These are phyloP conservation scores for Saturnispora hagleri DNA, from an alignment of 805 yeast species.

Conservation along the genomic window DNA sequence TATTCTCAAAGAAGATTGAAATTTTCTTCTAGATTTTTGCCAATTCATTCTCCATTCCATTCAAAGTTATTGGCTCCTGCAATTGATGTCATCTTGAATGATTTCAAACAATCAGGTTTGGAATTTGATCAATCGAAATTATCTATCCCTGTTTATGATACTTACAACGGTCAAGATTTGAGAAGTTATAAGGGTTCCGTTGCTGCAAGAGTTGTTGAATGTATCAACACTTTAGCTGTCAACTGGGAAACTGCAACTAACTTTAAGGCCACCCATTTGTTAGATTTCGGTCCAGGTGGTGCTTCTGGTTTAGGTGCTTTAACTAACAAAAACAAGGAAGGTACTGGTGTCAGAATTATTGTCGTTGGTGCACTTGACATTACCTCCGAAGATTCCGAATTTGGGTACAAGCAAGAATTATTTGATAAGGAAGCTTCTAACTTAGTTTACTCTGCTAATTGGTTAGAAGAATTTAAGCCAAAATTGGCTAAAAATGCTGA, in stretches of 20 bases:
- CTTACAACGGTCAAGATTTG: conserved; percentile 75
- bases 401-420: conserved; percentile 91
- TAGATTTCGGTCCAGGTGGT: conserved; percentile 99
- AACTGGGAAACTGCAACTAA: conserved; percentile 89
- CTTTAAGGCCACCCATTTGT: conserved; percentile 74
- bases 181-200: conserved; percentile 46
- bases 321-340: conserved; percentile 96
- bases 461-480: conserved; percentile 87
- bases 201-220: conserved; percentile 61
- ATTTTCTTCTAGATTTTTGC: conserved; percentile 88
- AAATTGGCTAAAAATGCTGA: conserved; percentile 64
- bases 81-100: conserved; percentile 53
- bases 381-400: conserved; percentile 63
- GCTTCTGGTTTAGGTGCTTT: conserved; percentile 92
- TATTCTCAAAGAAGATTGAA: conserved; percentile 87
- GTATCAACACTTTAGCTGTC: conserved; percentile 84
- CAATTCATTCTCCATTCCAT: conserved; percentile 96
- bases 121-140: conserved; percentile 47
- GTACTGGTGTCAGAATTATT: conserved; percentile 92
- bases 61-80: conserved; percentile 76
- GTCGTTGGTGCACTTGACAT: conserved; percentile 85
- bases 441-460: conserved; percentile 77
- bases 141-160: conserved; percentile 84
- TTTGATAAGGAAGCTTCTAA: conserved; percentile 60
- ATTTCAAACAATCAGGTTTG: conserved; percentile 50